Evolutionary conservation across 352 stramenopile genomes (phyloP).

Genomic region (Phytophthora sp.): DNA sequence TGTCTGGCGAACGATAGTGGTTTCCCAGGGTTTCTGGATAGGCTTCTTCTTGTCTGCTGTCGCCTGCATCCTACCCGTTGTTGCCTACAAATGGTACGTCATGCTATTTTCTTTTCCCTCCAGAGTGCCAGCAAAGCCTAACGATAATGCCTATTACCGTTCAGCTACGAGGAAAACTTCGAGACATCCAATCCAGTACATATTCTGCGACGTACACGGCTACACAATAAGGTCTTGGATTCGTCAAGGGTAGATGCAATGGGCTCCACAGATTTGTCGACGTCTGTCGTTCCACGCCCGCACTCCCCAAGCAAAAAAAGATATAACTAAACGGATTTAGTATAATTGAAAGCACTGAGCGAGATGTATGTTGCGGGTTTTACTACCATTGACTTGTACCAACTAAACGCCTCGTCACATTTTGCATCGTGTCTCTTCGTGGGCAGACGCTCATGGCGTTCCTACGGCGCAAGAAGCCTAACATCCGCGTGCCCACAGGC

Average conservation of each 20-base stretch:
- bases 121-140: neutral
- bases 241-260: constrained; percentile 41
- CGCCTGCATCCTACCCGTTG: constrained; percentile 59
- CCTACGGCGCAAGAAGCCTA: constrained; percentile 63
- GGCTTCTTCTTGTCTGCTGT: constrained; percentile 51
- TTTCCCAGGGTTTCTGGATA: constrained; percentile 63
- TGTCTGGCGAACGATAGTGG: constrained; percentile 41
- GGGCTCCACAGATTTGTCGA: constrained; percentile 10
- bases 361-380: neutral
- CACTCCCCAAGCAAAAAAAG: constrained; percentile 22
- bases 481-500: constrained; percentile 74
- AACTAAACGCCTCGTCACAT: constrained; percentile 17
- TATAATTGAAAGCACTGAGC: constrained; percentile 3
- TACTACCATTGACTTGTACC: neutral
- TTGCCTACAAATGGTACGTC: constrained; percentile 76
- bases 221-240: constrained; percentile 80
- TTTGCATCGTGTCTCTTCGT: constrained; percentile 29
- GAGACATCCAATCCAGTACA: constrained; percentile 72
- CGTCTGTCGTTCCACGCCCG: constrained; percentile 22
- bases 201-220: constrained; percentile 69
- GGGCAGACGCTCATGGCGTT: constrained; percentile 53
- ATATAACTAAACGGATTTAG: constrained; percentile 22
- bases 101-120: neutral
- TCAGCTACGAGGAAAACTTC: constrained; percentile 80
- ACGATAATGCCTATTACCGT: neutral